Evolutionary conservation across 2,329 filamentous ascomycete genomes (phyloP).

Genomic region (Didymella segeticola): DNA sequence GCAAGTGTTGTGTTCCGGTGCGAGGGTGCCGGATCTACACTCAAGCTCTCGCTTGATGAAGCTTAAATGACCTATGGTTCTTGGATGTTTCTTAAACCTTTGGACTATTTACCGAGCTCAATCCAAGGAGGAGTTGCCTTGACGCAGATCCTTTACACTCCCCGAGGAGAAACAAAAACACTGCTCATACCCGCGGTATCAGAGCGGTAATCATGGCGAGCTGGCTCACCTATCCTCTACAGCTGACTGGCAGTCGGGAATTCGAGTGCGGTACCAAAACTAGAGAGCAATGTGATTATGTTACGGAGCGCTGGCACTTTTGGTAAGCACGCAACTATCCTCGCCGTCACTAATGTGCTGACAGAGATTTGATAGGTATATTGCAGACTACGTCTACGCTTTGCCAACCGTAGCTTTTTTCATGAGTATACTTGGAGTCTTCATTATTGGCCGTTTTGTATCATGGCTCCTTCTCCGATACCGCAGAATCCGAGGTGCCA

Average conservation of each 20-base stretch:
- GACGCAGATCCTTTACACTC: background rate
- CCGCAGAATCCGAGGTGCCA: background rate
- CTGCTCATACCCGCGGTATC: background rate
- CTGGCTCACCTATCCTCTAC: conserved; percentile 29
- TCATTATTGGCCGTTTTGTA: conserved; percentile 52
- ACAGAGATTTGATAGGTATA: conserved; percentile 52
- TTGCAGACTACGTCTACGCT: conserved; percentile 62
- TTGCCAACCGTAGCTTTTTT: conserved; percentile 62
- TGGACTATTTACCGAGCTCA: no score
- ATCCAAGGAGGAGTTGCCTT: no score
- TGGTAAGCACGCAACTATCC: conserved; percentile 48
- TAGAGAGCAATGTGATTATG: conserved; percentile 55
- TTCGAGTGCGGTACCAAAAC: conserved; percentile 47
- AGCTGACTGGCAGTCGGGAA: conserved; percentile 24
- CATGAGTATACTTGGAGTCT: conserved; percentile 57
- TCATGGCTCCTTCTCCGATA: conserved; percentile 35
- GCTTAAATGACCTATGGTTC: background rate
- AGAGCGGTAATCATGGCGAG: conserved; percentile 7
- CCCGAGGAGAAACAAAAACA: background rate
- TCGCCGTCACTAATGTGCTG: background rate
- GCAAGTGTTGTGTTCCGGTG: background rate
- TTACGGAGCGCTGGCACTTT: conserved; percentile 56
- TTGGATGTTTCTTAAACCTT: conserved; percentile 1
- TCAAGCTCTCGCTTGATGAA: conserved; percentile 3
- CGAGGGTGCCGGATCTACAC: background rate